Evolutionary conservation across 148 eudicot genomes (phyloP), one percentile per base, ranked within the genome.

Genomic region (Limonium bicolor): DNA sequence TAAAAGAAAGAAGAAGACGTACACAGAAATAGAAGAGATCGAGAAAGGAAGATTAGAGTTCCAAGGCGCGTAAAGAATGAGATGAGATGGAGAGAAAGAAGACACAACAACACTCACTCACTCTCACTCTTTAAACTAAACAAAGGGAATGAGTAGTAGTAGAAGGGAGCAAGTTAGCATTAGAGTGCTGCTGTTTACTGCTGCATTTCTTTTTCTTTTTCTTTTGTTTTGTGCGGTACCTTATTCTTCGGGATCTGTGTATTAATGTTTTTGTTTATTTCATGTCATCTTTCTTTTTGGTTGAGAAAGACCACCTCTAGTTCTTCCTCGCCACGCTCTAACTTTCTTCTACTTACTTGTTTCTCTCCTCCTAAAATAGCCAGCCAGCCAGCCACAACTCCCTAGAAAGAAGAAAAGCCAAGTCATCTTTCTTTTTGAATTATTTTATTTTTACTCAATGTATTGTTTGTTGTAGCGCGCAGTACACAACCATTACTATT

Each of bases 161-260:
- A 25, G 22, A 17, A 39, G 56, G 46, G 19, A 43, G 48, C 28
- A 43, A 43, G 9, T 15, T 16, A 22, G 28, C 15, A 30, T 15
- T 32, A 32, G 14, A 26, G 28, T 16, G 35, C 35, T 28, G 22
- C 35, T 22, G 51, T 8, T 20, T 14, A 46, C 19, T 12, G 23
- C 23, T 46, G 36, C 22, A 16, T 12, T 12, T 10, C 29, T 3
- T 22, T 6, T 30, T 30, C n/a, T 21, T 28, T 30, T 22, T 15
- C 48, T 22, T n/a, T n/a, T n/a, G n/a, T n/a, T n/a, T n/a, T n/a
- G n/a, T n/a, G n/a, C n/a, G n/a, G n/a, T n/a, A n/a, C n/a, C n/a
- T n/a, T n/a, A 36, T 52, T 46, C 47, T 38, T 52, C 19, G 56
- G 56, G 56, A 52, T 52, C 56, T 52, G 56, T 52, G 56, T 27